Evolutionary conservation across 2,329 filamentous ascomycete genomes (phyloP).

Genomic region (Fusarium oligoseptatum): DNA sequence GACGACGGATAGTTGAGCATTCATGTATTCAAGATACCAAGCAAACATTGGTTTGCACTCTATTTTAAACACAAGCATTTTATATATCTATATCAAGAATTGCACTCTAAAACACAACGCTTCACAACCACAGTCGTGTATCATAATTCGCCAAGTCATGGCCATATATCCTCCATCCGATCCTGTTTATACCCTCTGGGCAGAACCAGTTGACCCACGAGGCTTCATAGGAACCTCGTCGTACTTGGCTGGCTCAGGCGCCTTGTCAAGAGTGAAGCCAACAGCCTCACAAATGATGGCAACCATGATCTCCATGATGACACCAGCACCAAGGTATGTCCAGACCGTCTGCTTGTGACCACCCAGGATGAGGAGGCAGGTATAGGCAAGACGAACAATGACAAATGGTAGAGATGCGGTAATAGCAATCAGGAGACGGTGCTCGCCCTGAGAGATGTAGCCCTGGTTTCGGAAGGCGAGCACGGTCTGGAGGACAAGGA

Average conservation of each 20-base stretch:
- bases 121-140: background rate
- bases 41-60: constrained; percentile 17
- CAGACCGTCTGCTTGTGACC: constrained; percentile 45
- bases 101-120: background rate
- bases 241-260: constrained; percentile 19
- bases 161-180: background rate
- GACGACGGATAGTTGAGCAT: constrained; percentile 7
- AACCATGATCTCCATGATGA: constrained; percentile 53
- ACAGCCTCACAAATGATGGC: constrained; percentile 48
- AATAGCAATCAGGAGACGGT: constrained; percentile 63
- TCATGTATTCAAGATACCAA: constrained; percentile 27
- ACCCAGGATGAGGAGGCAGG: constrained; percentile 47
- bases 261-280: constrained; percentile 49
- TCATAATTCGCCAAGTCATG: background rate
- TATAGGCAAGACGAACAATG: constrained; percentile 50
- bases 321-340: constrained; percentile 49
- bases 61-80: background rate
- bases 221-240: constrained; percentile 12
- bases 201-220: background rate
- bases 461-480: constrained; percentile 56
- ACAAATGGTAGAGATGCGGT: constrained; percentile 51
- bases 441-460: constrained; percentile 63
- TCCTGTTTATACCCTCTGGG: background rate
- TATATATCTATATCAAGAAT: background rate
- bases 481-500: constrained; percentile 56